A percentile compares a stretch with the other conserved stretches of the same genome.
Conservation (phyloP, 2,329 filamentous ascomycete species). For the Aureobasidium vineae region DNA sequence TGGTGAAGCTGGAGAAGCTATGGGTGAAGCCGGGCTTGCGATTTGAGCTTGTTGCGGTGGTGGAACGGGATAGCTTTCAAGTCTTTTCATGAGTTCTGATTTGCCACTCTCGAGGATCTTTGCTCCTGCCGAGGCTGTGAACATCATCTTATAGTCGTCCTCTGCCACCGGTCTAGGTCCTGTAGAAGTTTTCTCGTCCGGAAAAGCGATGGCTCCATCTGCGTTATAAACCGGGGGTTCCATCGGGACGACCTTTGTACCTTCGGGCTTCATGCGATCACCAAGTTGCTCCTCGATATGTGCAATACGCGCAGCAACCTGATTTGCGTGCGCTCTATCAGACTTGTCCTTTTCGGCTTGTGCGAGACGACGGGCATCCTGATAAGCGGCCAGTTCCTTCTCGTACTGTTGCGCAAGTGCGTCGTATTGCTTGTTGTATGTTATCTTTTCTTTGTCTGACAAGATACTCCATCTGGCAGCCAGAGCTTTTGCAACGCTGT, state of each 20-base stretch:
- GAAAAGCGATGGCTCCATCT: slow-evolving; percentile 33
- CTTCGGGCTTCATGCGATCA: slow-evolving; percentile 33
- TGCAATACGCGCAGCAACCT: slow-evolving; percentile 31
- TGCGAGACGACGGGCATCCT: slow-evolving; percentile 20
- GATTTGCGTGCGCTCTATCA: slow-evolving; percentile 17
- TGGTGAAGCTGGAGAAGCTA: slow-evolving; percentile 28
- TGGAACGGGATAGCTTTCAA: slow-evolving; percentile 43
- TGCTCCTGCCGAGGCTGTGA: slow-evolving; percentile 49
- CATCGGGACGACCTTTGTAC: slow-evolving; percentile 31
- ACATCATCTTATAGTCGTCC: slow-evolving; percentile 52
- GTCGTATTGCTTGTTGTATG: slow-evolving; percentile 24
- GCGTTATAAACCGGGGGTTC: slow-evolving; percentile 32
- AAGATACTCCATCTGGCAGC: slow-evolving; percentile 21
- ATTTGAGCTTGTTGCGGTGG: slow-evolving; percentile 28
- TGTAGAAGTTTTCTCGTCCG: slow-evolving; percentile 23
- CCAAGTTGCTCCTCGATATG: slow-evolving; percentile 36
- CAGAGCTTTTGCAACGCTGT: slow-evolving; percentile 25
- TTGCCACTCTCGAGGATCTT: slow-evolving; percentile 53
- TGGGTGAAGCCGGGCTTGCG: slow-evolving; percentile 37
- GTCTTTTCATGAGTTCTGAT: slow-evolving; percentile 51
- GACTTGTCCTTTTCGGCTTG: slow-evolving; percentile 22
- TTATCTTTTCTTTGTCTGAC: slow-evolving; percentile 20
- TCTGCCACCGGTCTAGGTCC: slow-evolving; percentile 35
- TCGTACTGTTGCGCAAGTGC: slow-evolving; percentile 24
- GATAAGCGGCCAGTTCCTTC: slow-evolving; percentile 24